phyloP scores from a whole-genome alignment of 2,329 filamentous ascomycete genomes.

The Ophiostoma ips region DNA sequence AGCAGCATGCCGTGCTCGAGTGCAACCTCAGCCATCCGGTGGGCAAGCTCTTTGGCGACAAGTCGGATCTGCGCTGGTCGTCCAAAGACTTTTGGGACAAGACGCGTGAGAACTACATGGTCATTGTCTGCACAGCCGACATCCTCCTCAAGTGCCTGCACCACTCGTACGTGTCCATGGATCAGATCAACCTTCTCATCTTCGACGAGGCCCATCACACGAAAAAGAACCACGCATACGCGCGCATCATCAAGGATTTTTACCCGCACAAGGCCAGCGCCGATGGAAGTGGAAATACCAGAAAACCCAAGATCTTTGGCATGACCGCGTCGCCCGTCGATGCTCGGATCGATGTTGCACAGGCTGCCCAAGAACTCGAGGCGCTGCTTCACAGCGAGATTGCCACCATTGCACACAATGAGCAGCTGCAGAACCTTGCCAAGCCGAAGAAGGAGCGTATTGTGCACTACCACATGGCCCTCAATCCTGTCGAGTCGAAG shows the following conservation, averaged over 20 bases:
- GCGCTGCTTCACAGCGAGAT: conserved; percentile 67
- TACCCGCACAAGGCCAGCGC: conserved; percentile 41
- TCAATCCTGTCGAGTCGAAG: conserved; percentile 43
- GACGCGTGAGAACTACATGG: conserved; percentile 51
- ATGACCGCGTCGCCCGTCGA: conserved; percentile 97
- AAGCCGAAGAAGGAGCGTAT: conserved; percentile 46
- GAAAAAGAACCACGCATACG: conserved; percentile 87
- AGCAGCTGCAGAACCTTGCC: conserved; percentile 42
- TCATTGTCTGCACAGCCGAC: conserved; percentile 85
- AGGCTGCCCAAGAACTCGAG: conserved; percentile 63
- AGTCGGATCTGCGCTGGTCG: conserved; percentile 27
- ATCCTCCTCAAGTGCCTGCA: conserved; percentile 67
- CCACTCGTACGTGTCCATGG: conserved; percentile 66
- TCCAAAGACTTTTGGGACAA: conserved; percentile 35
- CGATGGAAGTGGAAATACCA: conserved; percentile 21
- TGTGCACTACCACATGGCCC: conserved; percentile 36
- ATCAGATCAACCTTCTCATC: conserved; percentile 74
- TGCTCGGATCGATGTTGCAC: conserved; percentile 56
- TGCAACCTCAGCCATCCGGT: conserved; percentile 69
- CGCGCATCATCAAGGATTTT: conserved; percentile 77
- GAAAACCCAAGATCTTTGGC: conserved; percentile 68
- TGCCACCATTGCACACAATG: conserved; percentile 49
- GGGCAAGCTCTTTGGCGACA: conserved; percentile 61
- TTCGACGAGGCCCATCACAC: conserved; percentile 96
- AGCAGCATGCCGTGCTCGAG: conserved; percentile 71